These are phyloP conservation scores for Wickerhamiella vanderwaltii DNA, from an alignment of 805 yeast genomes.

Conservation along the genomic window DNA sequence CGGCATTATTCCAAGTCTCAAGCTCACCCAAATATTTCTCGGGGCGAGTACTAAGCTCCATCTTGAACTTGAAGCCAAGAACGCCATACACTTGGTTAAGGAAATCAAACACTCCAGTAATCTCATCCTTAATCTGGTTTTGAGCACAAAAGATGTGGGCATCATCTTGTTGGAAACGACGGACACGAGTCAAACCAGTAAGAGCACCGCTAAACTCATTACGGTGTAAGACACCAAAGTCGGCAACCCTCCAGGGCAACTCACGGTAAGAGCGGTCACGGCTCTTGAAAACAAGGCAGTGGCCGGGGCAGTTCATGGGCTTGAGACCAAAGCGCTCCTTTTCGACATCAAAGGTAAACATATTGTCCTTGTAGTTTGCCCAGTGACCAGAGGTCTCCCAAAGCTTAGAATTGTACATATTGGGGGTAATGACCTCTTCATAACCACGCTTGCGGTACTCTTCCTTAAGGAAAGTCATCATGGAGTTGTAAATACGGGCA, in stretches of 20 bases:
- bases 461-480: slow-evolving; percentile 62
- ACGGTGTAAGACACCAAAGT: slow-evolving; percentile 93
- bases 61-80: slow-evolving; percentile 88
- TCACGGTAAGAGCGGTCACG: slow-evolving; percentile 94
- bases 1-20: slow-evolving; percentile 91
- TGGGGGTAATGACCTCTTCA: slow-evolving; percentile 97
- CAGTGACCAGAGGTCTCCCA: slow-evolving; percentile 99
- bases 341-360: slow-evolving; percentile 94
- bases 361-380: slow-evolving; percentile 94
- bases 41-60: slow-evolving; percentile 96
- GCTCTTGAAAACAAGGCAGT: slow-evolving; percentile 81
- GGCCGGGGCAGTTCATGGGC: slow-evolving; percentile 97
- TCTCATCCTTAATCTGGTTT: slow-evolving; percentile 81
- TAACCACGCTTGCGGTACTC: slow-evolving; percentile 91
- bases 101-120: slow-evolving; percentile 74
- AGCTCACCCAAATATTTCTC: slow-evolving; percentile 91
- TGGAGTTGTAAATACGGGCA: slow-evolving; percentile 85
- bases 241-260: slow-evolving; percentile 98
- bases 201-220: slow-evolving; percentile 94
- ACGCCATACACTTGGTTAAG: slow-evolving; percentile 75
- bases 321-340: slow-evolving; percentile 90
- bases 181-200: slow-evolving; percentile 89
- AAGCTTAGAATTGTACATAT: slow-evolving; percentile 92
- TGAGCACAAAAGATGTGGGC: slow-evolving; percentile 94
- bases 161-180: slow-evolving; percentile 98